Conservation (phyloP, 495 filamentous ascomycete genomes). For the Aspergillus bertholletiae region DNA sequence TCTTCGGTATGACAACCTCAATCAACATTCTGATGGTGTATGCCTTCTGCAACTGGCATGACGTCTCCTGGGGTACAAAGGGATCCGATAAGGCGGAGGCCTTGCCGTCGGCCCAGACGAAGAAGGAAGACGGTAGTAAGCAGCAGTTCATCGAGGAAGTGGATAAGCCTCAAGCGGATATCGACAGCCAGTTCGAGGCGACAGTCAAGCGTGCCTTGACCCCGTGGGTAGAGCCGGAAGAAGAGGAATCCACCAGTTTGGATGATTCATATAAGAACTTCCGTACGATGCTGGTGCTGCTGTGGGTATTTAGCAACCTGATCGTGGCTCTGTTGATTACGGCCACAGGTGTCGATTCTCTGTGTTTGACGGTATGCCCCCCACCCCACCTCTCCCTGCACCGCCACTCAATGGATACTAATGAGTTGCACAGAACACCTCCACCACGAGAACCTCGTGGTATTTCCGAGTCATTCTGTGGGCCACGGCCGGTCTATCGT, state of each 20-base stretch:
- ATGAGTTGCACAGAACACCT: constrained; percentile 24
- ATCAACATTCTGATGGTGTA: constrained; percentile 99
- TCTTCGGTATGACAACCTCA: constrained; percentile 89
- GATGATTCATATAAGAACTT: constrained; percentile 98
- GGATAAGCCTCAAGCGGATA: constrained; percentile 95
- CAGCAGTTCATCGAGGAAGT: constrained; percentile 89
- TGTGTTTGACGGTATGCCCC: constrained; percentile 73
- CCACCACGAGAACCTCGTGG: constrained; percentile 68
- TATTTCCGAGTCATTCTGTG: constrained; percentile 91
- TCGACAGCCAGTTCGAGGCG: constrained; percentile 91
- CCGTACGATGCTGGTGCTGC: constrained; percentile 82
- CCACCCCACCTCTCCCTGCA: neutral
- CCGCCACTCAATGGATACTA: neutral
- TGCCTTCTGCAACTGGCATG: constrained; percentile 99
- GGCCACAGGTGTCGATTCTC: constrained; percentile 67
- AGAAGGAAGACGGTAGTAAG: constrained; percentile 77
- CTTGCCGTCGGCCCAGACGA: constrained; percentile 78
- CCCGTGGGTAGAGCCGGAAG: constrained; percentile 68
- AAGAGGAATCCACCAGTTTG: constrained; percentile 72
- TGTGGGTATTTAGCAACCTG: constrained; percentile 93
- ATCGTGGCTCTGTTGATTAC: constrained; percentile 81
- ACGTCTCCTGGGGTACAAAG: constrained; percentile 99
- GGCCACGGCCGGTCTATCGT: constrained; percentile 75
- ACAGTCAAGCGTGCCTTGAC: constrained; percentile 90
- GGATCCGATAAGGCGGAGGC: constrained; percentile 95